Evolutionary conservation across 2,329 filamentous ascomycete genomes (phyloP), one percentile per base, ranked within the genome.

Genomic region (Cryphonectria japonica): DNA sequence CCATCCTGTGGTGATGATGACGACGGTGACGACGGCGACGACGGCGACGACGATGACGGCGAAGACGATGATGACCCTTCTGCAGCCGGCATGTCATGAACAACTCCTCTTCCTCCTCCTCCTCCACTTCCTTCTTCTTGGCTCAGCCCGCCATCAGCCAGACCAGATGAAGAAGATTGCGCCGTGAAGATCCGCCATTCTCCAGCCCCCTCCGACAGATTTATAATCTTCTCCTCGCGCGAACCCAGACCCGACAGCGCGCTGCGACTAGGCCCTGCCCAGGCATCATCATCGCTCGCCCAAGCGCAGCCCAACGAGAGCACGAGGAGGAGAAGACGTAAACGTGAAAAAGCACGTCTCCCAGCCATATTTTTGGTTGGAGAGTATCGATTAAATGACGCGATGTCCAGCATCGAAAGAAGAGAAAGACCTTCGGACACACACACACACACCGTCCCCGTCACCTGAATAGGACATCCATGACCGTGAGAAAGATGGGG

Each of bases 261-360:
- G 4, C 67, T 61, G 26, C 67, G 43, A 57, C 41, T 62, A 22
- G 62, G 46, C 43, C 3, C 7, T 22, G 41, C 41, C 71, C 67
- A 64, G 64, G 60, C 54, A 59, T 65, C 68, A 65, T 65, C 61
- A 52, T 69, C 69, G 52, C 68, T 66, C 61, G 73, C 74, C 75
- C 72, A 75, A 72, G 77, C 76, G 72, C 73, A 76, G 73, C 74
- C 74, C 67, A 75, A 74, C 37, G 70, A 69, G 3, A 77, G 66
- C 61, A 78, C 67, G 19, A 78, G 71, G 16, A 77, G 73, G 68
- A 77, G 75, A 46, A 70, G 60, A 32, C 54, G 70, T 43, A 78
- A 71, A 37, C 69, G 71, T 60, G 70, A 63, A 73, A 22, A 34
- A 26, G 74, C 66, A 68, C 73, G 66, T 72, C 66, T 74, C 61